Evolutionary conservation across 345 rosid species (phyloP), one percentile per base, ranked within the genome.

Genomic region (Diplotaxis tenuifolia): DNA sequence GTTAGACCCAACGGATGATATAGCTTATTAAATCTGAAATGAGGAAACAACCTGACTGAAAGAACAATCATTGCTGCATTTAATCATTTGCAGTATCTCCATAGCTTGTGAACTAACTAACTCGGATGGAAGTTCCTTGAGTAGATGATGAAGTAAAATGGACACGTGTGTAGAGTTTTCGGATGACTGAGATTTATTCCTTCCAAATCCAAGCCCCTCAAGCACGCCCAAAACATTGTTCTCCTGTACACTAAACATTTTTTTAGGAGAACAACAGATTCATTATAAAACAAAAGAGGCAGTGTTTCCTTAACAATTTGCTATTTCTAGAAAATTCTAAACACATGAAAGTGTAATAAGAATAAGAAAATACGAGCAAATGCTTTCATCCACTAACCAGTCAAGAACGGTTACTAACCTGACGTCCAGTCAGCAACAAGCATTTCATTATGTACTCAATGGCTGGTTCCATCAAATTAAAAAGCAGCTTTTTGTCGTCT

Each of bases 391-490:
- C 22, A 58, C 67, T 49, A 67, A 36, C 18, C 1, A 7, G 11
- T 68, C 38, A 0, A 69, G 59, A 70, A 70, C 25, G 32, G 32
- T 71, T 45, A 84, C 90, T 81, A 72, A 93, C 98, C 97, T 83
- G 83, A 66, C 89, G 79, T 68, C 78, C 83, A 76, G 82, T 85
- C 65, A 75, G 82, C 75, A 93, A 83, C 57, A 91, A 75, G 87
- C 84, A 78, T 75, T 83, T 87, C 85, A 89, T 74, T 62, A 86
- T 76, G 76, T 87, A 85, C 76, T 88, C 92, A 63, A 93, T 80
- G 32, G 92, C 72, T 67, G 98, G 97, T 73, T 91, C 98, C 80
- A 93, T 84, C 86, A 91, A 78, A 73, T 70, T 81, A 78, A 87
- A 80, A 71, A 86, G 86, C 80, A 82, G 65, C 74, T 78, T 86